These are phyloP conservation scores for Kwoniella botswanensis DNA, from an alignment of 768 basidiomycete species.

Conservation along the genomic window DNA sequence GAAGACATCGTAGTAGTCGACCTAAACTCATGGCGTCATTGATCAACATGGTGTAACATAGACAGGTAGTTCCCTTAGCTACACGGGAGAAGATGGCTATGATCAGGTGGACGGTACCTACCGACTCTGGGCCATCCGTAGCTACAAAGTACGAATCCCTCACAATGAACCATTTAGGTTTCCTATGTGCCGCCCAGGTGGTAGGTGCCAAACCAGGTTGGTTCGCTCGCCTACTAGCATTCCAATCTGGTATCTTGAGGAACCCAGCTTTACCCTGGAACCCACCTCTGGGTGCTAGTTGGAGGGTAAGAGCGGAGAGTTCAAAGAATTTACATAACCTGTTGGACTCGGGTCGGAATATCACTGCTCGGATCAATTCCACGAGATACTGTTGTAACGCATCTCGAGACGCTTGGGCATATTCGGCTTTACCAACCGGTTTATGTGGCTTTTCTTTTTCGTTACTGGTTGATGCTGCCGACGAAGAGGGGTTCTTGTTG, in stretches of 20 bases:
- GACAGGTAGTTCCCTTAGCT: too few species aligned
- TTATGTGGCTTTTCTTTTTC: constrained; percentile 53
- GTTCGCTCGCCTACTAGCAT: constrained; percentile 56
- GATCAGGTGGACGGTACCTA: constrained; percentile 53
- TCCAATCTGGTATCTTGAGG: constrained; percentile 60
- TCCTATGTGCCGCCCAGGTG: constrained; percentile 61
- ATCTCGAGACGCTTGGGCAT: constrained; percentile 72
- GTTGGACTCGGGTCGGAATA: constrained; percentile 94
- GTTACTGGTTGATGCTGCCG: constrained; percentile 19
- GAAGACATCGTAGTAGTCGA: constrained; percentile 92
- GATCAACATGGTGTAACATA: too few species aligned
- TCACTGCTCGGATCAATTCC: constrained; percentile 84
- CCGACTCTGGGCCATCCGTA: constrained; percentile 83
- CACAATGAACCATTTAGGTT: constrained; percentile 86
- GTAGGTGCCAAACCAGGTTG: constrained; percentile 60
- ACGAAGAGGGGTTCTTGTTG: too few species aligned
- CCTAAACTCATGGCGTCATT: constrained; percentile 59
- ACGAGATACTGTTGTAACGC: constrained; percentile 86
- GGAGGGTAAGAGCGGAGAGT: constrained; percentile 82
- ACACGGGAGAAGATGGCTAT: too few species aligned
- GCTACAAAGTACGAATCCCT: constrained; percentile 89
- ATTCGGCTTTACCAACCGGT: constrained; percentile 46
- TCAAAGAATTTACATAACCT: constrained; percentile 89
- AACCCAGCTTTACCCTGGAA: constrained; percentile 90
- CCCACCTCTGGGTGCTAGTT: constrained; percentile 75